These are phyloP conservation scores for Russula vinacea DNA, from an alignment of 768 basidiomycete species.

Conservation along the genomic window DNA sequence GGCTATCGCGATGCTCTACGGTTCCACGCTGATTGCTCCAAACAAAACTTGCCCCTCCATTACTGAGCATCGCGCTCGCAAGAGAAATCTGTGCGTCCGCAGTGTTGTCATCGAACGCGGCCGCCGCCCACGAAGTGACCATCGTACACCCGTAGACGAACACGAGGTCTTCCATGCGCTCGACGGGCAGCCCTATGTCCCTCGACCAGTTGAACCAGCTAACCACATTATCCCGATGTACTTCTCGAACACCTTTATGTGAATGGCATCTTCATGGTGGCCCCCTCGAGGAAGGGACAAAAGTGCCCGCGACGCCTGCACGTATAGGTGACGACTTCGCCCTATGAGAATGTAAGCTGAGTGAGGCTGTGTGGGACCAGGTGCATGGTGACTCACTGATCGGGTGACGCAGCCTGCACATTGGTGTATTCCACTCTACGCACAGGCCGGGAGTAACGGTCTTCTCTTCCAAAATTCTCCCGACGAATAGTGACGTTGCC, in stretches of 20 bases:
- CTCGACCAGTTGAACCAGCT: constrained; percentile 5
- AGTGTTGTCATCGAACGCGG: not conserved
- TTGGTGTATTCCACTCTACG: not conserved
- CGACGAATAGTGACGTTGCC: not conserved
- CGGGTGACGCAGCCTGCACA: not conserved
- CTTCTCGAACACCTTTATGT: not conserved
- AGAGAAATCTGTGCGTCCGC: not conserved
- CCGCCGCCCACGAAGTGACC: constrained; percentile 9
- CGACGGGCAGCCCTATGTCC: not conserved
- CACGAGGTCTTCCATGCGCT: constrained; percentile 21
- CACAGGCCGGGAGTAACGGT: not conserved
- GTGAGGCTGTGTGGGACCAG: no score
- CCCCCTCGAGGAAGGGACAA: constrained; percentile 3
- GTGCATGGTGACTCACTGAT: not conserved
- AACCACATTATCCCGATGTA: constrained; percentile 1
- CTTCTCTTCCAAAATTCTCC: not conserved
- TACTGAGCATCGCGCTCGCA: not conserved
- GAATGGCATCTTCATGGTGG: not conserved
- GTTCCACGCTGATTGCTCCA: not conserved
- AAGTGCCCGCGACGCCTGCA: constrained; percentile 3
- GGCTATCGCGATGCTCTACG: not conserved
- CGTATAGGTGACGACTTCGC: not conserved
- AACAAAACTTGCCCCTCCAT: not conserved
- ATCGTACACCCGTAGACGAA: constrained; percentile 17
- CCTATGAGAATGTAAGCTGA: not conserved